These are phyloP conservation scores for Colletotrichum acutatum DNA, from an alignment of 2,329 filamentous ascomycete genomes.

Conservation along the genomic window DNA sequence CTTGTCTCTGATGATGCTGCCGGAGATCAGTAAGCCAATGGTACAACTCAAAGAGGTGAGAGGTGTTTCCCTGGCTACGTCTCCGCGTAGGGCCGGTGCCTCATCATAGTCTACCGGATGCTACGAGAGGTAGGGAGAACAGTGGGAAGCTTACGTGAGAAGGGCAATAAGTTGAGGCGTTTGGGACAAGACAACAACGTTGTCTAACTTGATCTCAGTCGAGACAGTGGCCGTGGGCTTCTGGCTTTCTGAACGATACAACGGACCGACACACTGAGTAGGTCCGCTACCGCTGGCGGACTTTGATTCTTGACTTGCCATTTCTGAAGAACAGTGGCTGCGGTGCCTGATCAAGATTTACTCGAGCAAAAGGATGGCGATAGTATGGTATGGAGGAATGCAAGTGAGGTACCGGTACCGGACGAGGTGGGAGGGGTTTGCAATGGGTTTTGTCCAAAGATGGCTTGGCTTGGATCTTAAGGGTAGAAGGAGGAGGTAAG, in stretches of 20 bases:
- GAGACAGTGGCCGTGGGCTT: conserved; percentile 93
- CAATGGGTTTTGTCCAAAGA: neutral
- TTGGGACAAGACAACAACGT: conserved; percentile 90
- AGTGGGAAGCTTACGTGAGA: conserved; percentile 79
- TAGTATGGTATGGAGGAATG: neutral
- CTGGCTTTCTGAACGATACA: conserved; percentile 79
- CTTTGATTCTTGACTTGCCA: conserved; percentile 25
- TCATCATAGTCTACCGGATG: neutral
- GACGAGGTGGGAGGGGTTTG: neutral
- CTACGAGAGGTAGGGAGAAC: conserved; percentile 21
- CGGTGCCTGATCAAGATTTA: neutral
- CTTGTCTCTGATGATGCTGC: conserved; percentile 93
- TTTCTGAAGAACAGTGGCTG: neutral
- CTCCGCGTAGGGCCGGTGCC: no score
- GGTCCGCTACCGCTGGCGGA: conserved; percentile 33
- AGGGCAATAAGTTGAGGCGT: conserved; percentile 97
- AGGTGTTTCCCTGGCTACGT: neutral
- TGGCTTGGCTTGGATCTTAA: neutral
- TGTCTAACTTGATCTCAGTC: conserved; percentile 81
- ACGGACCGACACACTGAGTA: conserved; percentile 79
- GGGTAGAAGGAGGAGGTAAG: neutral
- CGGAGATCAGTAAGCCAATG: conserved; percentile 30
- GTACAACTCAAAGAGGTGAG: neutral
- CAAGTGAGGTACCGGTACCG: no score
- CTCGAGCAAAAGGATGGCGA: neutral